These are phyloP conservation scores for Leishmania amazonensis DNA, from an alignment of 208 protist species.

Conservation along the genomic window DNA sequence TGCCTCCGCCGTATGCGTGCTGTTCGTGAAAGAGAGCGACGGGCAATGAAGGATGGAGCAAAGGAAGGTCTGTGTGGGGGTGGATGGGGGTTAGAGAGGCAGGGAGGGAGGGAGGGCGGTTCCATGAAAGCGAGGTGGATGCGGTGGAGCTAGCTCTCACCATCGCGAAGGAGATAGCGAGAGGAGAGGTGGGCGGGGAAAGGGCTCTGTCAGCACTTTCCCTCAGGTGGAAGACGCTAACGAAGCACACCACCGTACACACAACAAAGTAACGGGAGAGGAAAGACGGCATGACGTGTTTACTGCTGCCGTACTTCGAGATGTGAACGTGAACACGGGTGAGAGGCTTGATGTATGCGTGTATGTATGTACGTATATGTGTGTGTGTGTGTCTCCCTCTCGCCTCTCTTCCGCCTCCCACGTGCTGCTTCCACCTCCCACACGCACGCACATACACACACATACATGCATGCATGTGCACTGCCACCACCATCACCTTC, in stretches of 20 bases:
- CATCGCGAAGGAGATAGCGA: not conserved
- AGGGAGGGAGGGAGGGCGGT: not conserved
- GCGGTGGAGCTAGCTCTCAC: not conserved
- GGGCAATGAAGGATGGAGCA: not conserved
- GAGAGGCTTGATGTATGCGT: not conserved
- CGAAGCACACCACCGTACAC: not conserved
- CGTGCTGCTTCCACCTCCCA: not conserved
- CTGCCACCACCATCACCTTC: not conserved
- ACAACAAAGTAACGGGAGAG: not conserved
- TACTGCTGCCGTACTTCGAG: not conserved
- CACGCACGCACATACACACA: not conserved
- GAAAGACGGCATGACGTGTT: not conserved
- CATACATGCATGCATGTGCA: not conserved
- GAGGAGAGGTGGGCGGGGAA: not conserved
- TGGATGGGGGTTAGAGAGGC: too few relatives aligned
- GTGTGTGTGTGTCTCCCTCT: not conserved
- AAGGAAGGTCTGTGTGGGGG: not conserved
- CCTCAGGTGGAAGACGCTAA: constrained; percentile 1
- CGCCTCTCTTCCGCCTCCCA: not conserved
- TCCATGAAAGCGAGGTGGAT: not conserved
- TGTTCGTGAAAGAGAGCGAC: not conserved
- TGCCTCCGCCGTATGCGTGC: too few relatives aligned
- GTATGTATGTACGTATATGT: not conserved
- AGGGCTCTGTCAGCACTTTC: not conserved
- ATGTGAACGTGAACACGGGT: not conserved